Percentiles rank a stretch among this genome's conserved stretches.
phyloP scores from a whole-genome alignment of 2,329 filamentous ascomycete species.

The Aspergillus versicolor region DNA sequence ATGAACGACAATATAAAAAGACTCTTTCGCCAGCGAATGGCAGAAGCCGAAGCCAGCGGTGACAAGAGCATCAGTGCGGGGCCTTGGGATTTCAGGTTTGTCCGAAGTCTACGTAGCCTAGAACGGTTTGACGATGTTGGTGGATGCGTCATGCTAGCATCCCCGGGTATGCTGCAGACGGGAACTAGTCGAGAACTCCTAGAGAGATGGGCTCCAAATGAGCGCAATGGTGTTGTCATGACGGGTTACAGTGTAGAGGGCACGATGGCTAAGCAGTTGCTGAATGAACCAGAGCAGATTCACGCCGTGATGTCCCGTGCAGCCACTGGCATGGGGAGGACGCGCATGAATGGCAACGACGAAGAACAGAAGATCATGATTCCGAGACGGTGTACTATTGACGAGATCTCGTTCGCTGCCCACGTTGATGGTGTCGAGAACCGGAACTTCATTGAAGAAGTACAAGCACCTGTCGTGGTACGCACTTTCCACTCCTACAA shows the following conservation, averaged over 20 bases:
- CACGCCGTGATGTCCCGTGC: constrained; percentile 83
- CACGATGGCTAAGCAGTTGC: constrained; percentile 94
- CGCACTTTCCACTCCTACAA: constrained; percentile 40
- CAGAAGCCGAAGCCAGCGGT: constrained; percentile 78
- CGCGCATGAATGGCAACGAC: constrained; percentile 59
- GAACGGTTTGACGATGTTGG: constrained; percentile 96
- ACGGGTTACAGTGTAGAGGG: constrained; percentile 98
- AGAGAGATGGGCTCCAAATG: constrained; percentile 92
- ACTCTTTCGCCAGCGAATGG: constrained; percentile 89
- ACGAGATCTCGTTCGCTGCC: constrained; percentile 93
- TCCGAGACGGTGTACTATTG: constrained; percentile 84
- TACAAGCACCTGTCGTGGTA: constrained; percentile 87
- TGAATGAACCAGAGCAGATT: constrained; percentile 93
- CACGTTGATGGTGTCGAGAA: constrained; percentile 97
- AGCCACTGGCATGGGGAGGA: constrained; percentile 53
- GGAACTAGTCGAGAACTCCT: constrained; percentile 90
- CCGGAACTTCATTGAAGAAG: constrained; percentile 93
- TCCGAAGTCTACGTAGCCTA: constrained; percentile 85
- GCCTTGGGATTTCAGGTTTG: constrained; percentile 96
- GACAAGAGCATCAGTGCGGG: constrained; percentile 68
- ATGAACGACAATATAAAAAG: constrained; percentile 99
- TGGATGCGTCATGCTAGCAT: constrained; percentile 94
- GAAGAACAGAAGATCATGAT: constrained; percentile 90
- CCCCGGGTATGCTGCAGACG: constrained; percentile 97
- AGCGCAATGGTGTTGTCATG: constrained; percentile 97